Evolutionary conservation across 2,329 filamentous ascomycete species (phyloP).

Genomic region (Monilinia fructicola): DNA sequence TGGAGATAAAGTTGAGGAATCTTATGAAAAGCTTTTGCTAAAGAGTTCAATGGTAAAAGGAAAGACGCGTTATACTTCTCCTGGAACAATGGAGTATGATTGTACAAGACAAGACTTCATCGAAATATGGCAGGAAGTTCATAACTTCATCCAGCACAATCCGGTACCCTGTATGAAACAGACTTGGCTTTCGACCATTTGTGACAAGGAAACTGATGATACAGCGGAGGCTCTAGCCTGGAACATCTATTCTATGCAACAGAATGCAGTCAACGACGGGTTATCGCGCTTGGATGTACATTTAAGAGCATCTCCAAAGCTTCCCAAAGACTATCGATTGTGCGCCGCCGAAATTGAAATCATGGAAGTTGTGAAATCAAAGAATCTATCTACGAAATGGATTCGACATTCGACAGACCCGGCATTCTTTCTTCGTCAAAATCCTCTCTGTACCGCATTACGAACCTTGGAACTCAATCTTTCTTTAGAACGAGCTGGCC

Average conservation of each 20-base stretch:
- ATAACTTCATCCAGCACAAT: background rate
- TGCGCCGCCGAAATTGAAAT: background rate
- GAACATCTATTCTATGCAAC: background rate
- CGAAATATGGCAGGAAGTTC: slow-evolving; percentile 1
- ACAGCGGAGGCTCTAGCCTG: background rate
- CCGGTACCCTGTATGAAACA: background rate
- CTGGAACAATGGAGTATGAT: slow-evolving; percentile 8
- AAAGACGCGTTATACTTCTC: background rate
- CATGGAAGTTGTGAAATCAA: background rate
- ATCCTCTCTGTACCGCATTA: background rate
- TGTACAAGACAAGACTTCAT: slow-evolving; percentile 1
- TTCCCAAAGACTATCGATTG: background rate
- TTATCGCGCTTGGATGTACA: background rate
- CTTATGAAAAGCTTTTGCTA: background rate
- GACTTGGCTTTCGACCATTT: background rate
- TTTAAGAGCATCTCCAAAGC: background rate
- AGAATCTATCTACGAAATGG: slow-evolving; percentile 3
- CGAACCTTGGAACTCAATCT: background rate
- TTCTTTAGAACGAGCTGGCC: slow-evolving; percentile 1
- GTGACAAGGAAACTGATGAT: background rate
- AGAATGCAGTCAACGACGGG: background rate
- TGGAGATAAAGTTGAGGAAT: background rate
- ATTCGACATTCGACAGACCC: background rate
- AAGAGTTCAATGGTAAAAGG: background rate
- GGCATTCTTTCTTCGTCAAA: background rate